A percentile compares a stretch with the other conserved stretches of the same genome.
phyloP scores from a whole-genome alignment of 2,329 filamentous ascomycete genomes.

The Hypoxylon sp. region DNA sequence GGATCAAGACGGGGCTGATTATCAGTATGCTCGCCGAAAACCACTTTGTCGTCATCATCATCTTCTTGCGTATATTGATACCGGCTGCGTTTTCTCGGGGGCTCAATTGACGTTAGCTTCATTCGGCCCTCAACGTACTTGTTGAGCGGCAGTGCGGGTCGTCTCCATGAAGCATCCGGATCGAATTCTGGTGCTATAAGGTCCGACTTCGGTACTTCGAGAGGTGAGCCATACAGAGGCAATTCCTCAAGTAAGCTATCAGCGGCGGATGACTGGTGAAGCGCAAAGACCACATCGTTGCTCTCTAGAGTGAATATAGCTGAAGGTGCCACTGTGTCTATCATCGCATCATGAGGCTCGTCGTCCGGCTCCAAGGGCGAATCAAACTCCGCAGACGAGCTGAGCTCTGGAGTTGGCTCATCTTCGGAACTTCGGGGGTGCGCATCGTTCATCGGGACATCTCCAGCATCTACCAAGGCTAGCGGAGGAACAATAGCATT shows the following conservation, averaged over 20 bases:
- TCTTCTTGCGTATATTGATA: conserved; percentile 83
- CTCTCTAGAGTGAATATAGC: conserved; percentile 85
- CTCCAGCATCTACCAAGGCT: conserved; percentile 49
- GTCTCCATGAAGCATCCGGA: conserved; percentile 78
- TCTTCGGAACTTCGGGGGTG: conserved; percentile 53
- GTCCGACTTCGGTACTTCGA: conserved; percentile 69
- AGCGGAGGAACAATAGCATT: conserved; percentile 63
- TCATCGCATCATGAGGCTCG: conserved; percentile 49
- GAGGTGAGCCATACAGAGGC: conserved; percentile 78
- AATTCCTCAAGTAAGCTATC: conserved; percentile 84
- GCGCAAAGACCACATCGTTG: conserved; percentile 83
- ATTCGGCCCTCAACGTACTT: conserved; percentile 89
- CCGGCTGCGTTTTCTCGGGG: conserved; percentile 81
- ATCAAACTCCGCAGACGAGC: conserved; percentile 73
- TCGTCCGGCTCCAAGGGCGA: conserved; percentile 61
- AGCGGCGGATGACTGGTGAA: conserved; percentile 78
- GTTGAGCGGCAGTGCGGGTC: conserved; percentile 83
- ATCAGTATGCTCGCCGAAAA: conserved; percentile 51
- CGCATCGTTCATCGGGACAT: conserved; percentile 52
- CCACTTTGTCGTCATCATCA: conserved; percentile 61
- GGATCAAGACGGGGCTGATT: conserved; percentile 66
- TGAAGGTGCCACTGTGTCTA: conserved; percentile 72
- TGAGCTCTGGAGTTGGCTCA: conserved; percentile 74
- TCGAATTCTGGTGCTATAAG: conserved; percentile 68
- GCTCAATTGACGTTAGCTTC: conserved; percentile 72